A percentile compares a stretch with the other conserved stretches of the same genome.
Evolutionary conservation across 345 rosid species (phyloP).

Genomic region (Arabis hirsuta): DNA sequence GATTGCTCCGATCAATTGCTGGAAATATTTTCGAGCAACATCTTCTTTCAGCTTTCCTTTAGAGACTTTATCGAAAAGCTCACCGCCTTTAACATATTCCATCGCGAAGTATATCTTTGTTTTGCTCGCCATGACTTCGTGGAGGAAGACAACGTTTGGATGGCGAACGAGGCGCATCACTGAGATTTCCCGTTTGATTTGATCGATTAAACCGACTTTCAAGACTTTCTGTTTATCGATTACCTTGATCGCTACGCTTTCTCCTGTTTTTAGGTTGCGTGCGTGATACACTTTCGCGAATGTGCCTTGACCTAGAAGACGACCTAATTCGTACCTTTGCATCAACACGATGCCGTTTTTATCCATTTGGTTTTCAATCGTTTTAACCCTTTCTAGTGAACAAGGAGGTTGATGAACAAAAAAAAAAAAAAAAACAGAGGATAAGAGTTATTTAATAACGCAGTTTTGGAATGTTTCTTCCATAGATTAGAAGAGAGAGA

Average conservation of each 20-base stretch:
- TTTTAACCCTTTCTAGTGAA: background rate
- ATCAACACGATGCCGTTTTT: conserved; percentile 59
- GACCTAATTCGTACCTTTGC: conserved; percentile 74
- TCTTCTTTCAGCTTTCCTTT: conserved; percentile 81
- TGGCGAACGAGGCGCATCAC: conserved; percentile 82
- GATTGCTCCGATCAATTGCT: conserved; percentile 72
- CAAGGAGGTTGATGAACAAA: conserved; percentile 15
- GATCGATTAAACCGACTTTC: conserved; percentile 69
- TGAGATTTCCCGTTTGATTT: conserved; percentile 86
- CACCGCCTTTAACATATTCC: conserved; percentile 80
- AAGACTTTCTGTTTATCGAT: conserved; percentile 72
- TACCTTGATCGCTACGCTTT: conserved; percentile 74
- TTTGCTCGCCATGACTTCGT: conserved; percentile 92
- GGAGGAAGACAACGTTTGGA: conserved; percentile 72
- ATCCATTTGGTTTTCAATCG: conserved; percentile 50
- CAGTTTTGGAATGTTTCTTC: conserved; percentile 22
- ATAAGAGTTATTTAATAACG: conserved; percentile 13
- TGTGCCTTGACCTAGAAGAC: conserved; percentile 83
- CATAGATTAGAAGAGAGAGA: conserved; percentile 5
- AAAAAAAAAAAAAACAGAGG: background rate
- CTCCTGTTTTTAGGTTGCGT: conserved; percentile 58
- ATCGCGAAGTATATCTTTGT: conserved; percentile 78
- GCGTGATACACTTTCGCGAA: conserved; percentile 87
- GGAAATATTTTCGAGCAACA: conserved; percentile 67
- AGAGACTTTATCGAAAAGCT: conserved; percentile 73